These are phyloP conservation scores for Dioscorea cayenensis DNA, from an alignment of 116 monocot species.

Conservation along the genomic window DNA sequence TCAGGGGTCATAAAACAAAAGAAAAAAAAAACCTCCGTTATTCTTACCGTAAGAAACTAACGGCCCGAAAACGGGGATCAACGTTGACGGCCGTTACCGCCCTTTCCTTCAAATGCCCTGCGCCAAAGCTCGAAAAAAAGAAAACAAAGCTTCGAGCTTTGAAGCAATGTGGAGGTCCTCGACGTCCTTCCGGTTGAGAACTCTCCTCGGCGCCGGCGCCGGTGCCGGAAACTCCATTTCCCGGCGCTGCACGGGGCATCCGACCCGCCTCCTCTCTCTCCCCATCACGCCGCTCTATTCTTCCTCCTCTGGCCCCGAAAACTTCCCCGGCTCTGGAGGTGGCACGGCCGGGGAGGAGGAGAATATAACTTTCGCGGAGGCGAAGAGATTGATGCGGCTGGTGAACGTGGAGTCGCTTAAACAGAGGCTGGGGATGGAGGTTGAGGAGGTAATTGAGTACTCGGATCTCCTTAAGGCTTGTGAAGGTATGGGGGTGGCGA, in stretches of 20 bases:
- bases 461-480: conserved; percentile 59
- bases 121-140: not conserved
- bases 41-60: too few relatives aligned
- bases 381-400: conserved; percentile 75
- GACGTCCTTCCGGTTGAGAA: not conserved
- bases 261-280: not conserved
- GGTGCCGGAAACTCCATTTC: too few relatives aligned
- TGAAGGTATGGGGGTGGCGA: conserved; percentile 55
- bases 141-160: not conserved
- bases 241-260: not conserved
- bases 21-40: too few relatives aligned
- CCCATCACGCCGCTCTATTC: not conserved
- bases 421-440: conserved; percentile 53
- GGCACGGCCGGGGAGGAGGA: not conserved
- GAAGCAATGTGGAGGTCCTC: not conserved
- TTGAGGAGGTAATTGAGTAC: conserved; percentile 68
- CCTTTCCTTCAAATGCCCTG: not conserved
- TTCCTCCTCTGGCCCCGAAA: not conserved
- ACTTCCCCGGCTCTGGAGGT: not conserved
- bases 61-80: not conserved
- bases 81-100: not conserved
- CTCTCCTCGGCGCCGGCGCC: not conserved
- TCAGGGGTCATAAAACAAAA: too few relatives aligned
- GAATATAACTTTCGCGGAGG: conserved; percentile 54
- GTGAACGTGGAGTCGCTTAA: conserved; percentile 84